Evolutionary conservation across 352 stramenopile genomes (phyloP).

Genomic region (Phytopythium aichiense): DNA sequence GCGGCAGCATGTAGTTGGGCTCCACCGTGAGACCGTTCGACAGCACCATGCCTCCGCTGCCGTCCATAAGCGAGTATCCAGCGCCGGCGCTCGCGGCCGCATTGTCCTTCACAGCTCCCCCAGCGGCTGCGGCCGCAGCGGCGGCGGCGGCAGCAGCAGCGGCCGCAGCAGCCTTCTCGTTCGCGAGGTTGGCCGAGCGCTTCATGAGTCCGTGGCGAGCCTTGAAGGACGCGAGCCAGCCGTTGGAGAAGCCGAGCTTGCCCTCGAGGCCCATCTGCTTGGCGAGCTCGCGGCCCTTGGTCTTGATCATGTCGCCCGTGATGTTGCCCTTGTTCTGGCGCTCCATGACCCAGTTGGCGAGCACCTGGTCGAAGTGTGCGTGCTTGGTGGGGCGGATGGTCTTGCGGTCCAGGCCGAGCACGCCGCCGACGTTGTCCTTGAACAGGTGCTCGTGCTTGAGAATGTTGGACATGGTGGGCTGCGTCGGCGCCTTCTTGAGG

Average conservation of each 20-base stretch:
- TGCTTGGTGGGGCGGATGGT: conserved; percentile 77
- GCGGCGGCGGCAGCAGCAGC: neutral
- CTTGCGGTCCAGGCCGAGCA: conserved; percentile 75
- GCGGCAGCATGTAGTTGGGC: conserved; percentile 73
- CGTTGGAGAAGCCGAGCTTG: conserved; percentile 84
- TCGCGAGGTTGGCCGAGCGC: conserved; percentile 34
- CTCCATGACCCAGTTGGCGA: conserved; percentile 89
- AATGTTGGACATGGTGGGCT: conserved; percentile 81
- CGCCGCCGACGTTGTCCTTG: conserved; percentile 78
- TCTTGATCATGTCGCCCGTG: conserved; percentile 88
- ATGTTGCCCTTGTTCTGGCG: conserved; percentile 87
- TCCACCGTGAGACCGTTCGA: conserved; percentile 44
- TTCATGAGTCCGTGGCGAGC: conserved; percentile 80
- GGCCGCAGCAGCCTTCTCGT: conserved; percentile 22
- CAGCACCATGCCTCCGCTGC: conserved; percentile 44
- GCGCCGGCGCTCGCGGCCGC: conserved; percentile 1
- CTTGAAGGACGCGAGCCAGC: conserved; percentile 85
- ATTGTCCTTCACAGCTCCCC: conserved; percentile 15
- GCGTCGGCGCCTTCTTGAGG: conserved; percentile 74
- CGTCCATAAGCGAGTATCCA: conserved; percentile 38
- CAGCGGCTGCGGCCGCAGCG: neutral
- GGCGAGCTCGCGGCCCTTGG: conserved; percentile 72
- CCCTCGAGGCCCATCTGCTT: conserved; percentile 83
- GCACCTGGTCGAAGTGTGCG: conserved; percentile 78
- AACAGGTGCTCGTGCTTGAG: conserved; percentile 87